These are phyloP conservation scores for Exophiala bonariae DNA, from an alignment of 2,329 filamentous ascomycete species.

Conservation along the genomic window DNA sequence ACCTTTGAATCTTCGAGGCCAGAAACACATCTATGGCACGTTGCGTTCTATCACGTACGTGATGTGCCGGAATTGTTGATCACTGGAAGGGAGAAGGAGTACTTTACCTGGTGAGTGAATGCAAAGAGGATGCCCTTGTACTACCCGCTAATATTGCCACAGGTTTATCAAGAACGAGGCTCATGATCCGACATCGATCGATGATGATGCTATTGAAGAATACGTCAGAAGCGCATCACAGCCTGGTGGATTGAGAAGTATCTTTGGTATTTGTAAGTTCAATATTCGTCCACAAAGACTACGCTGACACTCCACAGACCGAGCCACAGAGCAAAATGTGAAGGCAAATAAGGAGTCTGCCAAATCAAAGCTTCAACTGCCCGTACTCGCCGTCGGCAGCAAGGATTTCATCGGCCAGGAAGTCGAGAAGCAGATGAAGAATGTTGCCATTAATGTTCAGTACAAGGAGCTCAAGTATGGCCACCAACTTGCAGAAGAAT, in stretches of 20 bases:
- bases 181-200: slow-evolving; percentile 14
- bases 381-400: slow-evolving; percentile 16
- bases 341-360: slow-evolving; percentile 10
- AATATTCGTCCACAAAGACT: background rate
- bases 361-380: slow-evolving; percentile 9
- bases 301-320: slow-evolving; percentile 4
- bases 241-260: slow-evolving; percentile 13
- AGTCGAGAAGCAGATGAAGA: slow-evolving; percentile 16
- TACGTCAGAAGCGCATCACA: slow-evolving; percentile 13
- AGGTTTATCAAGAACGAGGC: slow-evolving; percentile 20
- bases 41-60: slow-evolving; percentile 60
- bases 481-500: slow-evolving; percentile 19
- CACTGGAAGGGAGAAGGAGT: slow-evolving; percentile 37
- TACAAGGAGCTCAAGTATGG: slow-evolving; percentile 18
- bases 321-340: slow-evolving; percentile 9
- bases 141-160: background rate
- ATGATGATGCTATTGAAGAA: slow-evolving; percentile 18
- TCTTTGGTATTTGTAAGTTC: slow-evolving; percentile 12
- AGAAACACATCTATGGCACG: slow-evolving; percentile 39
- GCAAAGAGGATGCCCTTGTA: background rate
- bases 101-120: slow-evolving; percentile 28
- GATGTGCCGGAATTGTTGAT: slow-evolving; percentile 52
- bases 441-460: slow-evolving; percentile 10
- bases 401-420: slow-evolving; percentile 14
- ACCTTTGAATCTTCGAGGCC: slow-evolving; percentile 5